Percentiles rank a stretch among this genome's conserved stretches.
phyloP scores from a whole-genome alignment of 495 filamentous ascomycete genomes.

The Aspergillus sclerotioniger region DNA sequence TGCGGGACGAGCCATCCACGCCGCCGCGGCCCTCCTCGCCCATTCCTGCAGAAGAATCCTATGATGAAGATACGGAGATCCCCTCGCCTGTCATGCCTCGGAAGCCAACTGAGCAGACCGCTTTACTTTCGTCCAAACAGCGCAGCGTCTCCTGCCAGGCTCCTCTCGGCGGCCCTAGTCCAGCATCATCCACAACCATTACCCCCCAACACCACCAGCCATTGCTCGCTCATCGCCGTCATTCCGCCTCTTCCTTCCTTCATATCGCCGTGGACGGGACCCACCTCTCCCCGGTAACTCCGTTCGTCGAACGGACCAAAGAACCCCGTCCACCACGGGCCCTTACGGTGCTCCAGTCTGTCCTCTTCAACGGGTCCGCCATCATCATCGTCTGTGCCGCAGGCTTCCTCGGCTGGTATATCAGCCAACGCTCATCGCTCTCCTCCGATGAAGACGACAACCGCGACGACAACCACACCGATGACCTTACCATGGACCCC shows the following conservation, averaged over 20 bases:
- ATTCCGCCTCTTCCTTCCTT: conserved; percentile 35
- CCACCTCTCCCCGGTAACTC: conserved; percentile 79
- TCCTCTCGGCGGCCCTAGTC: conserved; percentile 2
- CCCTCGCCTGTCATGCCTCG: conserved; percentile 12
- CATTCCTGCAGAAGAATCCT: conserved; percentile 13
- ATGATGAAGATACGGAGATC: conserved; percentile 16
- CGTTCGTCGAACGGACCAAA: conserved; percentile 50
- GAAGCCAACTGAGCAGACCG: conserved; percentile 32
- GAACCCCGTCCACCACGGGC: conserved; percentile 28
- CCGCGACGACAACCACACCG: conserved; percentile 11
- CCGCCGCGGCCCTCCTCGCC: conserved; percentile 14
- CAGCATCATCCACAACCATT: conserved; percentile 10
- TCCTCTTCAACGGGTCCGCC: conserved; percentile 68
- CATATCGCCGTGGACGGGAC: conserved; percentile 51
- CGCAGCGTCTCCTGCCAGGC: conserved; percentile 23
- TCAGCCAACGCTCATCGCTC: conserved; percentile 45
- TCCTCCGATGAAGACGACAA: conserved; percentile 24
- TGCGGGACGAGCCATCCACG: conserved; percentile 51
- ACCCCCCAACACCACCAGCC: conserved; percentile 10
- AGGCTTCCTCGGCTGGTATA: conserved; percentile 82
- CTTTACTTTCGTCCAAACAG: conserved; percentile 27
- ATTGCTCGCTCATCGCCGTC: conserved; percentile 19
- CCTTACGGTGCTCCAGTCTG: conserved; percentile 52
- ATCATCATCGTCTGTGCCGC: conserved; percentile 77
- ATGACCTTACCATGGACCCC: conserved; percentile 59